Base-by-base conservation (phyloP, 2,329 filamentous ascomycete genomes). In the Neofusicoccum cordaticola region DNA sequence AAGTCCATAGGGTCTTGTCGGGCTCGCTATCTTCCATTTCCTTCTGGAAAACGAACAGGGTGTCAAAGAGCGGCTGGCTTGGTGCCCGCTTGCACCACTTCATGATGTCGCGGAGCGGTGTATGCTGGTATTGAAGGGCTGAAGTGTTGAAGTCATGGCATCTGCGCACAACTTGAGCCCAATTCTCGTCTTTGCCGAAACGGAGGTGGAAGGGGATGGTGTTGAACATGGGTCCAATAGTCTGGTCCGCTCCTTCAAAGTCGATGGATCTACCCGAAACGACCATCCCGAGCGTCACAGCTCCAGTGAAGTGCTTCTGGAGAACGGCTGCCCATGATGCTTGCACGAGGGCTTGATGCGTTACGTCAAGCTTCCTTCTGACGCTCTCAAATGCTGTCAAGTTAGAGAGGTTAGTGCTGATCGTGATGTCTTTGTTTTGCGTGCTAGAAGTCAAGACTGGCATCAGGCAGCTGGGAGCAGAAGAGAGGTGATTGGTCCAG, bases 201-300 rank as follows among this genome's bases (percentile, higher is more conserved):
- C 78, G 72, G 39, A 87, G 77, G 63, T 85, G 83, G 72, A 90
- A 92, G 0, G 93, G 92, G 1, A 97, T 80, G 0, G 93, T 97
- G 73, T 97, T 97, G 83, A 97, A 96, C 19, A 97, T 79, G 0
- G 94, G 93, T 0, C 93, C 94, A 47, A 95, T 84, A 0, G 91
- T 85, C 22, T 82, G 73, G 52, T 93, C 89, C 1, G 88, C 84
- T 1, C 82, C 81, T 7, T 88, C 83, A 12, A 92, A 78, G 48
- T 90, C 85, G 4, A 96, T 85, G 0, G 87, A 85, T 66, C 93
- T 85, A 0, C 93, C 94, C 6, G 93, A 95, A 0, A 91, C 84
- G 12, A 97, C 84, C 19, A 96, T 79, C 0, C 94, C 94, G 13
- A 93, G 80, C 0, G 86, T 85, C 1, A 85, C 77, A 6, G 81